Percentiles rank a stretch among this genome's conserved stretches.
Conservation (phyloP, 2,329 filamentous ascomycete species). For the Blastomyces percursus region DNA sequence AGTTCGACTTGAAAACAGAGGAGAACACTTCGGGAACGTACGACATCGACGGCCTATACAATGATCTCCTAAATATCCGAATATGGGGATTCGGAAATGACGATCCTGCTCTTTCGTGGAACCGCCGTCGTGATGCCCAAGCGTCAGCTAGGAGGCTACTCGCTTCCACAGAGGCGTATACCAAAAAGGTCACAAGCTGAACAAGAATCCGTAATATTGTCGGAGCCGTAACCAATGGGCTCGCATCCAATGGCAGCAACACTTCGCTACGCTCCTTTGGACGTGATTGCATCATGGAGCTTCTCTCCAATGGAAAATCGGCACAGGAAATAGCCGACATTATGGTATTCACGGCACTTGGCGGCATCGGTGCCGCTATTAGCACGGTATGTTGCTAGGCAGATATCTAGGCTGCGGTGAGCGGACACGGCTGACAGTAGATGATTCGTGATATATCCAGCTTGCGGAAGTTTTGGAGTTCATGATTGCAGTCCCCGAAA, state of each 20-base stretch:
- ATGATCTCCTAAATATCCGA: conserved; percentile 34
- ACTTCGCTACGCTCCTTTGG: conserved; percentile 33
- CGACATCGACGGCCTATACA: conserved; percentile 45
- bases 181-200: conserved; percentile 26
- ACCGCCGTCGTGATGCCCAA: conserved; percentile 34
- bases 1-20: conserved; percentile 14
- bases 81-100: conserved; percentile 39
- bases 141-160: conserved; percentile 29
- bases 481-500: conserved; percentile 31
- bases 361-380: conserved; percentile 32
- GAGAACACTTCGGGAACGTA: conserved; percentile 26
- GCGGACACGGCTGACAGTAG: not conserved
- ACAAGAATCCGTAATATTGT: conserved; percentile 23
- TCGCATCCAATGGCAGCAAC: conserved; percentile 22
- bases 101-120: conserved; percentile 38
- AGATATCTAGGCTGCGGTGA: not conserved
- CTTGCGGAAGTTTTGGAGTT: conserved; percentile 37
- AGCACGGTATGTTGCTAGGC: conserved; percentile 23
- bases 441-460: conserved; percentile 16
- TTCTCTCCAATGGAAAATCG: conserved; percentile 20
- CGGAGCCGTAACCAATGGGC: conserved; percentile 19
- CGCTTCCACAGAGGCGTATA: conserved; percentile 30
- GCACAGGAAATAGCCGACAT: conserved; percentile 14
- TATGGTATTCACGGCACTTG: conserved; percentile 25
- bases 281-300: conserved; percentile 29